Percentiles rank a stretch among this genome's conserved stretches.
These are phyloP conservation scores for Xylaria flabelliformis DNA, from an alignment of 495 filamentous ascomycete species.

Conservation along the genomic window DNA sequence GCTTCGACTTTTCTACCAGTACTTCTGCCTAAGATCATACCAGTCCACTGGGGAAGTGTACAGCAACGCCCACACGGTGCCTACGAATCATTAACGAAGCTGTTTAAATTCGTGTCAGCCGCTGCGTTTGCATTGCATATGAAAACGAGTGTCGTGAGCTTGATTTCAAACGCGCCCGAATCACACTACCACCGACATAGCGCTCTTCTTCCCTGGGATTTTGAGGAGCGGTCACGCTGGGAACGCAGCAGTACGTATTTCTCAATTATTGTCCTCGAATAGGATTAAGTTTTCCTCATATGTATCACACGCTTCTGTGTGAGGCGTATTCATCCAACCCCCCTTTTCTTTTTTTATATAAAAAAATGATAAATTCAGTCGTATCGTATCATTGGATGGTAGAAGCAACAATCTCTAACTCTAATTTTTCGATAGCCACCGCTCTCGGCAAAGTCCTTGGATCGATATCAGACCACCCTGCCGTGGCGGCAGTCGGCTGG, in stretches of 20 bases:
- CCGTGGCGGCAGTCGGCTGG: slow-evolving; percentile 52
- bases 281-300: background rate
- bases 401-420: background rate
- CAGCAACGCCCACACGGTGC: slow-evolving; percentile 46
- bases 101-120: slow-evolving; percentile 52
- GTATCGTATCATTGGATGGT: background rate
- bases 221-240: slow-evolving; percentile 46
- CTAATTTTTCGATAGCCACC: slow-evolving; percentile 29
- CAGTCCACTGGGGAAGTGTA: slow-evolving; percentile 48
- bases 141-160: slow-evolving; percentile 43
- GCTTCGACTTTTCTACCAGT: slow-evolving; percentile 58
- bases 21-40: slow-evolving; percentile 48
- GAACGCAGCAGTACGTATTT: slow-evolving; percentile 41
- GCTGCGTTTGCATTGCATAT: slow-evolving; percentile 46
- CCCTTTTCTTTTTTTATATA: no score
- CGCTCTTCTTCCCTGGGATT: slow-evolving; percentile 50
- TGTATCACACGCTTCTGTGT: background rate
- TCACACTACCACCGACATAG: slow-evolving; percentile 54
- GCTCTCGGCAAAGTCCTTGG: slow-evolving; percentile 51
- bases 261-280: background rate
- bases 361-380: no score
- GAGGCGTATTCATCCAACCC: no score
- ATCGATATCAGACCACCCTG: slow-evolving; percentile 54
- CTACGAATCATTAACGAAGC: slow-evolving; percentile 44
- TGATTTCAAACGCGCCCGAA: slow-evolving; percentile 51